A percentile compares a stretch with the other conserved stretches of the same genome.
phyloP scores from a whole-genome alignment of 805 yeast genomes.

The Candida peoriensis region DNA sequence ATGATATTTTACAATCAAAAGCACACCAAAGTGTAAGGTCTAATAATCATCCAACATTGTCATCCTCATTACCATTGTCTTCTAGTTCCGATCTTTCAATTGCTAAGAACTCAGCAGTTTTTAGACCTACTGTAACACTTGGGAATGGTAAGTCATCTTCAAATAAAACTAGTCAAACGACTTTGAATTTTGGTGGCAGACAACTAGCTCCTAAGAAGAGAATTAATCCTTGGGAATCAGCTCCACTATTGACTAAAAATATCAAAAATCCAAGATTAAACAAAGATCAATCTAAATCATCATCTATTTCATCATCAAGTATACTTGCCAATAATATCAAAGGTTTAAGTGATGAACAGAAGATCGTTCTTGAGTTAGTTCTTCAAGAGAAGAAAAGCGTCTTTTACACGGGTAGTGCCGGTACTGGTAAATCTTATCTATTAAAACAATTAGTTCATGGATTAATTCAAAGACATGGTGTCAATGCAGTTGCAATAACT shows the following conservation, averaged over 20 bases:
- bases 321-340: too few relatives aligned
- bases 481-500: slow-evolving; percentile 68
- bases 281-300: not conserved
- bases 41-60: not conserved
- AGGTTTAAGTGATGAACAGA: slow-evolving; percentile 43
- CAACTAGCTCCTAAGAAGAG: slow-evolving; percentile 2
- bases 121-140: not conserved
- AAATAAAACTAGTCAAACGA: not conserved
- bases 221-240: slow-evolving; percentile 2
- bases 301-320: not conserved
- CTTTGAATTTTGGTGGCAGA: slow-evolving; percentile 1
- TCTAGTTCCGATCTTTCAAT: not conserved
- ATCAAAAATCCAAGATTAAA: slow-evolving; percentile 12
- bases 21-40: not conserved
- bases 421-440: slow-evolving; percentile 80
- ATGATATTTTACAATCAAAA: not conserved
- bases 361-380: slow-evolving; percentile 45
- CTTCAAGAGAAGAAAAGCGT: slow-evolving; percentile 47
- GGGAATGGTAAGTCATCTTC: not conserved
- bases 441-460: slow-evolving; percentile 57
- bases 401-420: slow-evolving; percentile 82
- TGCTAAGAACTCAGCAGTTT: not conserved
- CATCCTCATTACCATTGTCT: not conserved
- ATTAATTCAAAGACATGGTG: slow-evolving; percentile 38
- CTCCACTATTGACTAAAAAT: not conserved